Base-by-base conservation (phyloP, 768 basidiomycete genomes). In the Stropharia rugosoannulata region DNA sequence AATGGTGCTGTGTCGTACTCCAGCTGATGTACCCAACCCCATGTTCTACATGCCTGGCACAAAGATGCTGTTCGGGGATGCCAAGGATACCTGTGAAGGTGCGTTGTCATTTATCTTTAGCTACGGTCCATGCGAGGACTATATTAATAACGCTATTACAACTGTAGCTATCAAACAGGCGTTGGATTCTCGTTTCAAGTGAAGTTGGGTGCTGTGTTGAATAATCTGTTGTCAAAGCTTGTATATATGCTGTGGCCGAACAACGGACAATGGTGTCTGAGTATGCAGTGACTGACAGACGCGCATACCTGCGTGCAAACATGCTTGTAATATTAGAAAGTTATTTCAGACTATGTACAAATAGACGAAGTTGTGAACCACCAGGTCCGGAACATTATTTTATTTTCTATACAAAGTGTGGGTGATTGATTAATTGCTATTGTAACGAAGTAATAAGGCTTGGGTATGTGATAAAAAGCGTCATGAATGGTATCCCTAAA, bases 21-120 rank as follows among this genome's bases (percentile, higher is more conserved):
- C 69, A 89, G 92, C 93, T 50, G 92, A 94, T 67, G 92, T 94
- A 9, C 93, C 90, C 10, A 95, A 95, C 68, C 93, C 93, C 16
- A 89, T 95, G 87, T 95, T 95, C 78, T 95, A 90, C 71, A 91
- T 93, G 87, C 83, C 86, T 18, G 86, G 87, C 43, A 89, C 93
- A 19, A 90, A 87, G 74, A 95, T 95, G 93, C 64, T 95, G 59
- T 95, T 95, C 62, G 93, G 93, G 42, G 93, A 95, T 69, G 93
- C 93, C 35, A 93, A 93, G 67, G 89, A 90, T 64, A 90, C 88
- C 29, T 94, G 93, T 62, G 93, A 95, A 69, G 92, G 89, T 88
- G 61, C 75, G 60, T 56, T 13, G 12, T 13, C 13, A 5, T 27
- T 12, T 45, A 18, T 38, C 43, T 35, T 45, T 54, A 32, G 27